A percentile compares a stretch with the other conserved stretches of the same genome.
Evolutionary conservation across 805 yeast species (phyloP).

Genomic region (Cyberlindnera amylophila): DNA sequence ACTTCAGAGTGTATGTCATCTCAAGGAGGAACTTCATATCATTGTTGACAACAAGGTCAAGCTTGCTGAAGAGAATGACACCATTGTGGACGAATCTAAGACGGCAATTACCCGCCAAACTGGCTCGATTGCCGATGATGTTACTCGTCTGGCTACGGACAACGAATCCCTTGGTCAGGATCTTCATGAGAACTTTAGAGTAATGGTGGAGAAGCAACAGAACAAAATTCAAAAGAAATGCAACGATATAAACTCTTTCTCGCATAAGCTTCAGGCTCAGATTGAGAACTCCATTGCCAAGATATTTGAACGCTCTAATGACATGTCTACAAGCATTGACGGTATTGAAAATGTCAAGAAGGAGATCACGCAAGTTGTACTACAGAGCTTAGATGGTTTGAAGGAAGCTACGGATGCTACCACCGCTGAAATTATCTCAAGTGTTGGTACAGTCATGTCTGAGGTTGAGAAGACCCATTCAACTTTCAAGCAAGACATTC

Average conservation of each 20-base stretch:
- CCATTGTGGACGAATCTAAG: constrained; percentile 13
- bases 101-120: constrained; percentile 4
- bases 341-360: constrained; percentile 15
- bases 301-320: not conserved
- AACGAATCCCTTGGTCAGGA: constrained; percentile 7
- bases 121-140: not conserved
- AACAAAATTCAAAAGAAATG: constrained; percentile 12
- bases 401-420: not conserved
- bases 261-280: constrained; percentile 1
- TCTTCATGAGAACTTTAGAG: constrained; percentile 13
- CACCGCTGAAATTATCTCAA: not conserved
- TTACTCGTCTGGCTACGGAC: constrained; percentile 8
- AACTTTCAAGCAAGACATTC: constrained; percentile 1
- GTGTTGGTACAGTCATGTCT: not conserved
- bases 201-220: constrained; percentile 15
- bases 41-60: constrained; percentile 8
- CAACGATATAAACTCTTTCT: constrained; percentile 1
- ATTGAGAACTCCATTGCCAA: constrained; percentile 10
- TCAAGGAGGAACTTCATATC: constrained; percentile 9
- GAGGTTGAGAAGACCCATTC: not conserved
- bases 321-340: constrained; percentile 11
- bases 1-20: constrained; percentile 21
- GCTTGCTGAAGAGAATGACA: constrained; percentile 17
- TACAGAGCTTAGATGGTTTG: constrained; percentile 16
- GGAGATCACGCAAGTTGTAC: constrained; percentile 17